phyloP scores from a whole-genome alignment of 768 basidiomycete genomes.

The Amanita thiersii region DNA sequence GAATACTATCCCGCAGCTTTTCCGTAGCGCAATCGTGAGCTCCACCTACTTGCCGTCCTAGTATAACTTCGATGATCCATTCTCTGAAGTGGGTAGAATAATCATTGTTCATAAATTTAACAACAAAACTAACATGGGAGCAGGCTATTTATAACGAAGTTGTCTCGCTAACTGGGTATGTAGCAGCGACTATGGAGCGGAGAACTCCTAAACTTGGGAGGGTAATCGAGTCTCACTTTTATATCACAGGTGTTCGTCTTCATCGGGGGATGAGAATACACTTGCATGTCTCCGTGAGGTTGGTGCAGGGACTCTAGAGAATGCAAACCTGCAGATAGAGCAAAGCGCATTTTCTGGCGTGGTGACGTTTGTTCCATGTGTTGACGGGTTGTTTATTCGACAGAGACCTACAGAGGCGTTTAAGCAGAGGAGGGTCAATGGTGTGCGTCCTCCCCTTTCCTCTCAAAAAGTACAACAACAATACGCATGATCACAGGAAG shows the following conservation, averaged over 20 bases:
- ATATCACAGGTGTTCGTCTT: constrained; percentile 24
- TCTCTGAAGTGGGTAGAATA: constrained; percentile 26
- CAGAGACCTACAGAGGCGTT: constrained; percentile 32
- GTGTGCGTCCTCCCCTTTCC: constrained; percentile 21
- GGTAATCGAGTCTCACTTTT: neutral
- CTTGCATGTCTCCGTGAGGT: constrained; percentile 31
- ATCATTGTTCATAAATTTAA: neutral
- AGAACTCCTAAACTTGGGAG: no score
- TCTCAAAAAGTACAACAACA: neutral
- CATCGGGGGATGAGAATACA: constrained; percentile 22
- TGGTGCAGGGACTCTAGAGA: constrained; percentile 22
- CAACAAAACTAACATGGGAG: constrained; percentile 4
- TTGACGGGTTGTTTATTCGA: constrained; percentile 38
- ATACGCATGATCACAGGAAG: constrained; percentile 15
- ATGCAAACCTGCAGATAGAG: constrained; percentile 23
- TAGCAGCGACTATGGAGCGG: neutral
- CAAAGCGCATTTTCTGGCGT: constrained; percentile 28
- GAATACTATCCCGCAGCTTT: constrained; percentile 34
- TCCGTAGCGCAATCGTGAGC: constrained; percentile 34
- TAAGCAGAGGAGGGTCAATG: constrained; percentile 29
- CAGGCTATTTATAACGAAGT: constrained; percentile 26
- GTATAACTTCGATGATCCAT: constrained; percentile 31
- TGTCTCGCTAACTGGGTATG: constrained; percentile 27
- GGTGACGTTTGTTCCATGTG: constrained; percentile 32
- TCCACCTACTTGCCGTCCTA: constrained; percentile 38